Conservation (phyloP, 805 yeast species). For the Cyberlindnera suaveolens region DNA sequence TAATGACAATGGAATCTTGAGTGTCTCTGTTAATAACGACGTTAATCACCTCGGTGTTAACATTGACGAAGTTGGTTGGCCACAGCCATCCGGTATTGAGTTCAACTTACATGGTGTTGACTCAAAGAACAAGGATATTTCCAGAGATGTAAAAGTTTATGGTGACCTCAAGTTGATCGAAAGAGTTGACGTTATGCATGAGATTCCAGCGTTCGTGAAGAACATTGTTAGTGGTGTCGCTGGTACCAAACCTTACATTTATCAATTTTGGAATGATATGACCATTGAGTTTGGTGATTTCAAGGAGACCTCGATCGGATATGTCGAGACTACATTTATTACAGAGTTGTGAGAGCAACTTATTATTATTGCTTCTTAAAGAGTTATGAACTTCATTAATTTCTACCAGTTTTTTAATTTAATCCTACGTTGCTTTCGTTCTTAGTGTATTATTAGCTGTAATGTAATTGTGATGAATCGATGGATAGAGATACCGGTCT, state of each 20-base stretch:
- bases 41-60: conserved; percentile 50
- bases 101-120: conserved; percentile 50
- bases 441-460: background rate
- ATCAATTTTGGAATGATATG: conserved; percentile 75
- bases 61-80: conserved; percentile 82
- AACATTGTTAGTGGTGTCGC: conserved; percentile 90
- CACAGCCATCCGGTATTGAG: conserved; percentile 64
- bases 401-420: background rate
- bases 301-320: conserved; percentile 59
- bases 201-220: conserved; percentile 90
- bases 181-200: conserved; percentile 96
- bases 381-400: background rate
- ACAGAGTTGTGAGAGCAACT: conserved; percentile 23
- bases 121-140: conserved; percentile 35
- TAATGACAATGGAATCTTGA: conserved; percentile 53
- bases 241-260: conserved; percentile 95
- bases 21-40: conserved; percentile 61
- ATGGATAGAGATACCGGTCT: too few relatives aligned
- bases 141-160: conserved; percentile 41
- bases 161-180: conserved; percentile 72
- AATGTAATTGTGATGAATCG: background rate
- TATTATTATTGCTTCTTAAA: background rate
- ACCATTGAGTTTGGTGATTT: conserved; percentile 37
- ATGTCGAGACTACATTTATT: conserved; percentile 79
- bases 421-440: background rate